A percentile compares a stretch with the other conserved stretches of the same genome.
These are phyloP conservation scores for Nyssa sinensis DNA, from an alignment of 148 eudicot species.

Conservation along the genomic window DNA sequence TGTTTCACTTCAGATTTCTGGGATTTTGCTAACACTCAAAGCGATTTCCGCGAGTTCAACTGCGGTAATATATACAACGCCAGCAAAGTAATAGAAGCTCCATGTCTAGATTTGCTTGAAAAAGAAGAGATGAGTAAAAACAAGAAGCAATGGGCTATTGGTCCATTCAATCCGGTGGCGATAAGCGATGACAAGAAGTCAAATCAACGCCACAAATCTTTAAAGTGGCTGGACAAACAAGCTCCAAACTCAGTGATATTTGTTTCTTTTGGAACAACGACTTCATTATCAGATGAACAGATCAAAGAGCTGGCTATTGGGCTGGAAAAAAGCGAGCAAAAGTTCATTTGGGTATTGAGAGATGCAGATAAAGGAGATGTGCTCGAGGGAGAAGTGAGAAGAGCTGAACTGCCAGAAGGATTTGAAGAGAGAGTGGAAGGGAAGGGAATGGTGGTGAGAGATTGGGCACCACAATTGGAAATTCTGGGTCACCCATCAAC, in stretches of 20 bases:
- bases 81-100: constrained; percentile 24
- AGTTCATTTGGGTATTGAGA: constrained; percentile 68
- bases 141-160: constrained; percentile 23
- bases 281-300: constrained; percentile 44
- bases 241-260: constrained; percentile 45
- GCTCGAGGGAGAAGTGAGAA: constrained; percentile 12
- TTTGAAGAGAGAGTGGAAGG: constrained; percentile 47
- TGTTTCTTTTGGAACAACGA: constrained; percentile 63
- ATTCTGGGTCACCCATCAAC: constrained; percentile 47
- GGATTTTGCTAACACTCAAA: too few relatives aligned
- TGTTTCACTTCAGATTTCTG: too few relatives aligned
- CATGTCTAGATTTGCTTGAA: constrained; percentile 24
- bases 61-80: constrained; percentile 36
- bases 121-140: constrained; percentile 11
- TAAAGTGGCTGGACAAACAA: constrained; percentile 63
- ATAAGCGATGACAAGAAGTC: neutral
- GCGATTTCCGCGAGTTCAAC: neutral
- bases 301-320: constrained; percentile 58
- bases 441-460: constrained; percentile 46
- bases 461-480: constrained; percentile 72
- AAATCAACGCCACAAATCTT: neutral
- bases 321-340: constrained; percentile 45
- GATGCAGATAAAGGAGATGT: constrained; percentile 43
- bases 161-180: too few relatives aligned
- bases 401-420: constrained; percentile 44